These are phyloP conservation scores for Pleurozium schreberi DNA, from an alignment of 225 moss, liverwort and hornwort genomes.

Conservation along the genomic window DNA sequence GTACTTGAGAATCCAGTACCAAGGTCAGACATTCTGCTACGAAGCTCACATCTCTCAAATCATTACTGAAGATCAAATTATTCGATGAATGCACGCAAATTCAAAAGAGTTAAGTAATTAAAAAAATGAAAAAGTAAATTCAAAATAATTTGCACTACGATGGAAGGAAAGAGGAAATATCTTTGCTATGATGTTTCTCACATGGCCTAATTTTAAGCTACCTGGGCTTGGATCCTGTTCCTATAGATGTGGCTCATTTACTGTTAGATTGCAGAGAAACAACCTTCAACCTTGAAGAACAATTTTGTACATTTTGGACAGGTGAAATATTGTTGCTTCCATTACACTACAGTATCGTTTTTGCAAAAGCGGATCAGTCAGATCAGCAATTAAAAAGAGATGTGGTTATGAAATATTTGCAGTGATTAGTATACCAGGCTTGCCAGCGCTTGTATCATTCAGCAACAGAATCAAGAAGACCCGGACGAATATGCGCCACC, in stretches of 20 bases:
- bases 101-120: not conserved
- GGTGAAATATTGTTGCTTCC: not conserved
- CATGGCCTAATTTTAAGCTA: not conserved
- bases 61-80: not conserved
- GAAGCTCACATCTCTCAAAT: not conserved
- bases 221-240: not conserved
- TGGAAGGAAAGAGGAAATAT: not conserved
- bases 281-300: not conserved
- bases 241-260: not conserved
- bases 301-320: not conserved
- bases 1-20: not conserved
- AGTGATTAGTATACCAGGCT: not conserved
- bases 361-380: not conserved
- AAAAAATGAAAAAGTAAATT: not conserved
- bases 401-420: not conserved
- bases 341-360: not conserved
- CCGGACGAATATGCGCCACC: not conserved
- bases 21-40: not conserved
- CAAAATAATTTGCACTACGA: not conserved
- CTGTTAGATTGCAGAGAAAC: not conserved
- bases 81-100: not conserved
- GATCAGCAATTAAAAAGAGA: not conserved
- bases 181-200: not conserved
- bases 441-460: not conserved
- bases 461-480: not conserved